Base-by-base conservation (phyloP, 179 eudicot genomes). In the Pouteria campechiana region DNA sequence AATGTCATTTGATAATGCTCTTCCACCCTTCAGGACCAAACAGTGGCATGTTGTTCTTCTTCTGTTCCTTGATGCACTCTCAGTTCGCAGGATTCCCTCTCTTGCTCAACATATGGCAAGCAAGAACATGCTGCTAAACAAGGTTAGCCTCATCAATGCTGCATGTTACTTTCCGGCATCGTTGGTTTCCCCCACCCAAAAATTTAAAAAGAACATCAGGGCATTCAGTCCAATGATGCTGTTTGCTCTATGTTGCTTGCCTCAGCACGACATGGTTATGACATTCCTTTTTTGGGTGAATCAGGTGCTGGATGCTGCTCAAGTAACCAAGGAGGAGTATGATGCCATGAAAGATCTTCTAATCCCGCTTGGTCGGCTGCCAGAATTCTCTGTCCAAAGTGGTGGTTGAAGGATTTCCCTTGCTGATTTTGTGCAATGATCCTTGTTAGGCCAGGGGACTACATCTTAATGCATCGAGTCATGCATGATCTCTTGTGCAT, bases 1-100 rank as follows among this genome's bases (percentile, higher is more conserved):
- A 17, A 78, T 90, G 93, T 78, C 95, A 11, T 85, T 85, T 56
- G 27, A 69, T 49, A 95, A 90, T 46, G 66, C 93, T 52, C 78
- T 90, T 54, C 95, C 98, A 29, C 61, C 81, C 23, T 75, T 85
- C 49, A 74, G 80, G 49, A 58, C 62, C 62, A 81, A 74, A 64
- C 93, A 85, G 60, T 90, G 95, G 98, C 90, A 85, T 54, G 78
- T 85, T 32, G 64, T 81, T 44, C 70, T 61, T 52, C 83, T 85
- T 50, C 55, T 85, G 63, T 79, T 81, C 48, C 49, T 90, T 37
- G 93, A 90, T 56, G 93, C 95, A 49, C 87, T 90, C 33, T 76
- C 98, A 13, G 82, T 85, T 44, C 66, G 75, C 25, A 73, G 82
- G 58, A 70, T 90, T 55, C 95, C 93, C 44, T 74, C 79, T 44